These are phyloP conservation scores for Kluyveromyces wickerhamii DNA, from an alignment of 805 yeast species.

Conservation along the genomic window DNA sequence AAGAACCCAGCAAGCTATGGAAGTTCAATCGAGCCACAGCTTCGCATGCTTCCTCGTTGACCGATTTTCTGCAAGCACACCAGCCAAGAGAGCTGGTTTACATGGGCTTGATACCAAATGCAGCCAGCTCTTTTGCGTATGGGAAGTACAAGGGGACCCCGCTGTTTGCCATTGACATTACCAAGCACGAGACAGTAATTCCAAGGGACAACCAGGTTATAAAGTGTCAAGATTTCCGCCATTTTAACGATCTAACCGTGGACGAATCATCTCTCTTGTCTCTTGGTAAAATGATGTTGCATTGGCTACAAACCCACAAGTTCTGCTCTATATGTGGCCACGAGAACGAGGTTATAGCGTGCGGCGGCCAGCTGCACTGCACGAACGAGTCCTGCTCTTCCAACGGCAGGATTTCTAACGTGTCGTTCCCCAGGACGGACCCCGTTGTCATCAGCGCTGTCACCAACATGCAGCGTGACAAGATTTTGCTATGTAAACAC, in stretches of 20 bases:
- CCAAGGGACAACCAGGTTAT: conserved; percentile 11
- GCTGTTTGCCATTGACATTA: conserved; percentile 53
- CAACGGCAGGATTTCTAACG: conserved; percentile 49
- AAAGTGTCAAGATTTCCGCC: conserved; percentile 5
- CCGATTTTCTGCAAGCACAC: conserved; percentile 6
- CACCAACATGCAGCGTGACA: conserved; percentile 39
- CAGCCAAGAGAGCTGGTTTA: conserved; percentile 16
- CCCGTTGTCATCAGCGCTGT: conserved; percentile 80
- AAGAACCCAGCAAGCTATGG: conserved; percentile 8
- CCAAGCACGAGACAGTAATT: conserved; percentile 8
- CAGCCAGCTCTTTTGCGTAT: conserved; percentile 27
- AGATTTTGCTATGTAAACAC: conserved; percentile 22
- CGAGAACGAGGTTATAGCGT: conserved; percentile 50
- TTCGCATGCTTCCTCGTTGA: conserved; percentile 7
- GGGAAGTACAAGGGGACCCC: conserved; percentile 51
- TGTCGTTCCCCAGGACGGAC: conserved; percentile 88
- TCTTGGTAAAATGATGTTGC: conserved; percentile 76
- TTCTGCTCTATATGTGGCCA: conserved; percentile 87
- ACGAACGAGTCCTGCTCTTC: conserved; percentile 20
- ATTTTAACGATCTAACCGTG: conserved; percentile 12
- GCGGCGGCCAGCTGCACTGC: conserved; percentile 57
- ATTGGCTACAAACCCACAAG: conserved; percentile 69
- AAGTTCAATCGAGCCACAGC: conserved; percentile 3
- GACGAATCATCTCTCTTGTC: conserved; percentile 61
- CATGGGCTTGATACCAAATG: conserved; percentile 16